Evolutionary conservation across 2,329 filamentous ascomycete species (phyloP).

Genomic region (Penicillium sp.): DNA sequence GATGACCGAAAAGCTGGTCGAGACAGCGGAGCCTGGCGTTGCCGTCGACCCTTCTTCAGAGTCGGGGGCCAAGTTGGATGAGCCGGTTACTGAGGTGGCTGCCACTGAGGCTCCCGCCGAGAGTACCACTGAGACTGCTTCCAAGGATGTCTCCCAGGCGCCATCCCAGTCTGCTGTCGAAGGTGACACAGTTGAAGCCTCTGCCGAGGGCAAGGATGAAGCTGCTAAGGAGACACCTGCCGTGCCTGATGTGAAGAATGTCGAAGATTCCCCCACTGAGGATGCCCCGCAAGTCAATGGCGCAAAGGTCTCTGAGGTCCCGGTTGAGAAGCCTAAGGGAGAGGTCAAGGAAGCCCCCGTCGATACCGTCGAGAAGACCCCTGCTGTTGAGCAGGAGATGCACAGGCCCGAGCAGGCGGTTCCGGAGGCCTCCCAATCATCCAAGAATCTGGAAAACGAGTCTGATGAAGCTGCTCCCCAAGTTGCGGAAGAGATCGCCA

Average conservation of each 20-base stretch:
- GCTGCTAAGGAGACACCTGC: not conserved
- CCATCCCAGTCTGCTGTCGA: not conserved
- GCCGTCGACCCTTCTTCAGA: slow-evolving; percentile 1
- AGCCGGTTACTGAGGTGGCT: slow-evolving; percentile 11
- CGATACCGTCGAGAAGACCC: slow-evolving; percentile 1
- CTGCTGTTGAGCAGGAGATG: slow-evolving; percentile 4
- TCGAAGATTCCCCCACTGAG: not conserved
- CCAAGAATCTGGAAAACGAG: not conserved
- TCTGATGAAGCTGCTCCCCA: not conserved
- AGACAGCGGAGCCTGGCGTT: not conserved
- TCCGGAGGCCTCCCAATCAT: not conserved
- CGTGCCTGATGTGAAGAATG: slow-evolving; percentile 1
- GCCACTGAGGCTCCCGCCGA: not conserved
- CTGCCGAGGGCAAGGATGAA: not conserved
- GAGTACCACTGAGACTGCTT: not conserved
- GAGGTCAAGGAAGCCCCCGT: slow-evolving; percentile 6
- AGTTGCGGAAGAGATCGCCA: not conserved
- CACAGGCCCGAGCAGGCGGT: slow-evolving; percentile 1
- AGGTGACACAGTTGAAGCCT: not conserved
- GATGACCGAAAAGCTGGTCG: not conserved
- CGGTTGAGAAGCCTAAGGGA: slow-evolving; percentile 9
- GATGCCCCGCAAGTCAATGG: not conserved
- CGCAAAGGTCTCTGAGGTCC: not conserved
- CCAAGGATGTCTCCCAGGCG: not conserved
- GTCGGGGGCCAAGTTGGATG: slow-evolving; percentile 1